Evolutionary conservation across 306 rosid genomes (phyloP).

Genomic region (Comarum palustre): DNA sequence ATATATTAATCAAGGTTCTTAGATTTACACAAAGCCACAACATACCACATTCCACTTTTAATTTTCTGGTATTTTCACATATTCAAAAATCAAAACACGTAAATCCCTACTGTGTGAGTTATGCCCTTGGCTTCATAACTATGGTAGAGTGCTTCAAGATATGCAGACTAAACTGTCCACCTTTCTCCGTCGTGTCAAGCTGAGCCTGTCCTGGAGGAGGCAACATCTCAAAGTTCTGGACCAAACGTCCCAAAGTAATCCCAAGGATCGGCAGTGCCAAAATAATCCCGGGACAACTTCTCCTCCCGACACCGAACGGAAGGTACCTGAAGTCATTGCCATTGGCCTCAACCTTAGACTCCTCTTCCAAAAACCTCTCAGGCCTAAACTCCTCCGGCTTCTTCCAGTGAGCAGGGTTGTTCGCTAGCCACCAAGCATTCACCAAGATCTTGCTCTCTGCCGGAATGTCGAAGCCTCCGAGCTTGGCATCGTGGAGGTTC

Average conservation of each 20-base stretch:
- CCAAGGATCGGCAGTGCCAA: slow-evolving; percentile 84
- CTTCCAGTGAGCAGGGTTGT: slow-evolving; percentile 82
- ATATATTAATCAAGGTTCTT: not conserved
- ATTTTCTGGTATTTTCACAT: not conserved
- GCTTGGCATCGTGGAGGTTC: slow-evolving; percentile 85
- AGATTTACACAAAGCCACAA: slow-evolving; percentile 8
- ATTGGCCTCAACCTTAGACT: slow-evolving; percentile 76
- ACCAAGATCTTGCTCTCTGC: slow-evolving; percentile 86
- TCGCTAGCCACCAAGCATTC: slow-evolving; percentile 88
- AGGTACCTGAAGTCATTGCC: slow-evolving; percentile 87
- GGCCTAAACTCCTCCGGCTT: slow-evolving; percentile 80
- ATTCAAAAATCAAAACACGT: slow-evolving; percentile 15
- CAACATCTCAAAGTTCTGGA: slow-evolving; percentile 74
- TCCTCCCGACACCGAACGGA: slow-evolving; percentile 80
- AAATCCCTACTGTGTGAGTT: not conserved
- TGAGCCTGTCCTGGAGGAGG: slow-evolving; percentile 78
- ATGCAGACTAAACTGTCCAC: slow-evolving; percentile 89
- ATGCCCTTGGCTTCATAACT: slow-evolving; percentile 62
- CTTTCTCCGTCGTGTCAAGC: slow-evolving; percentile 75
- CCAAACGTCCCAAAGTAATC: slow-evolving; percentile 72
- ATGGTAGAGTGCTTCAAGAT: slow-evolving; percentile 80
- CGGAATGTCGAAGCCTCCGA: slow-evolving; percentile 62
- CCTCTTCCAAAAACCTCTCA: slow-evolving; percentile 82
- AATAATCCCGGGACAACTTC: slow-evolving; percentile 90
- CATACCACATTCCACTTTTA: not conserved